A percentile compares a stretch with the other conserved stretches of the same genome.
Evolutionary conservation across 257 asterid species (phyloP).

Genomic region (Echites panduratus): DNA sequence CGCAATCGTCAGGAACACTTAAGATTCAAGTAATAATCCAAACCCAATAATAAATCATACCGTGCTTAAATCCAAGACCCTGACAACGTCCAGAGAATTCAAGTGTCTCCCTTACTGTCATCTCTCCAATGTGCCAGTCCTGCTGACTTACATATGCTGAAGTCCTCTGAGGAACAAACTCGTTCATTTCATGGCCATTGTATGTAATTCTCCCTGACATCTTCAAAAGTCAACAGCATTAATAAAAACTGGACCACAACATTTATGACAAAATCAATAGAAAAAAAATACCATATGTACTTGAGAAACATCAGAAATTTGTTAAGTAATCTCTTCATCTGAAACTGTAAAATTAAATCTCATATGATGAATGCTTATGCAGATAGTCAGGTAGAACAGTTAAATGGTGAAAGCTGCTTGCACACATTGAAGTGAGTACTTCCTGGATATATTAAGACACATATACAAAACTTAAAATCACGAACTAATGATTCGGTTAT

Average conservation of each 20-base stretch:
- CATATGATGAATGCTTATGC: no score
- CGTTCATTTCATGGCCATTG: slow-evolving; percentile 74
- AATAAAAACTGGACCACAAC: slow-evolving; percentile 4
- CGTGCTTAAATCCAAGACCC: slow-evolving; percentile 76
- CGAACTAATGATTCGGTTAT: neutral
- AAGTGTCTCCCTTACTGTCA: slow-evolving; percentile 90
- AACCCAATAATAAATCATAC: slow-evolving; percentile 32
- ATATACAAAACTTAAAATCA: neutral
- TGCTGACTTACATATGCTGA: slow-evolving; percentile 84
- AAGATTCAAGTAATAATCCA: neutral
- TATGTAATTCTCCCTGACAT: slow-evolving; percentile 82
- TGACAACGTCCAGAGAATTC: slow-evolving; percentile 81
- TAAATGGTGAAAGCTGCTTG: neutral
- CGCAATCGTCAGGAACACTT: slow-evolving; percentile 3
- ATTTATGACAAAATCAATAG: neutral
- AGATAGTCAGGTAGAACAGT: neutral
- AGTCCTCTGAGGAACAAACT: slow-evolving; percentile 85
- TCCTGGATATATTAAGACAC: neutral
- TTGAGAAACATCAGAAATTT: neutral
- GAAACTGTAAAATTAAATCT: no score
- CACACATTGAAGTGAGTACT: neutral
- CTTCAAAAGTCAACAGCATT: slow-evolving; percentile 32
- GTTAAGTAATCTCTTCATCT: neutral
- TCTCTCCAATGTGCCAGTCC: slow-evolving; percentile 85
- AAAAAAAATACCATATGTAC: neutral